Evolutionary conservation across 805 yeast genomes (phyloP).

Genomic region (Hanseniaspora pseudoguilliermondii): DNA sequence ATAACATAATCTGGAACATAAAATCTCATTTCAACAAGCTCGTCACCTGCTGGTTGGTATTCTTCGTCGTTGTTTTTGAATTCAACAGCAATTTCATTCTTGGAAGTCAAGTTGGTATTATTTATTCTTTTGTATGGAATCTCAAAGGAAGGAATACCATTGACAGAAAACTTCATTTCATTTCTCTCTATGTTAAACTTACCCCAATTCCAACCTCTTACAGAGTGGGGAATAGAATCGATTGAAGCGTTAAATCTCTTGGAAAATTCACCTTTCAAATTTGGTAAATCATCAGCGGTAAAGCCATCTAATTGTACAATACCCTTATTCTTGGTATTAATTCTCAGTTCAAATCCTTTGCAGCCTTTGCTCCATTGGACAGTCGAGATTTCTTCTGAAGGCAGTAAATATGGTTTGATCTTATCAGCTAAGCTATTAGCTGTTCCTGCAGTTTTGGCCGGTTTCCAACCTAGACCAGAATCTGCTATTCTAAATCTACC

Average conservation of each 20-base stretch:
- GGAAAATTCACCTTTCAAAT: conserved; percentile 72
- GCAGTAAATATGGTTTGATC: conserved; percentile 64
- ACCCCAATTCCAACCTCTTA: conserved; percentile 99
- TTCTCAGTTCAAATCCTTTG: conserved; percentile 76
- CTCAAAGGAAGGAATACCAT: conserved; percentile 84
- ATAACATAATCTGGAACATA: conserved; percentile 77
- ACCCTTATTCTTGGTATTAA: conserved; percentile 79
- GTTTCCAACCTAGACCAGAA: conserved; percentile 97
- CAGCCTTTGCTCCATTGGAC: conserved; percentile 89
- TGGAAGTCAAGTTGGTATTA: conserved; percentile 81
- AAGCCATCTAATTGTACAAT: conserved; percentile 86
- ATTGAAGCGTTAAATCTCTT: conserved; percentile 58
- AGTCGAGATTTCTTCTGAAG: conserved; percentile 70
- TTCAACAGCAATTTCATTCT: conserved; percentile 87
- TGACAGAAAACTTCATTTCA: conserved; percentile 74
- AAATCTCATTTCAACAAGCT: conserved; percentile 85
- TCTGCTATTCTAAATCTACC: conserved; percentile 93
- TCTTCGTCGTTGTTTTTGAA: conserved; percentile 48
- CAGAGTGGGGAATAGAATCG: conserved; percentile 78
- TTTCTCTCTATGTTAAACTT: conserved; percentile 81
- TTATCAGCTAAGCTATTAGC: conserved; percentile 34
- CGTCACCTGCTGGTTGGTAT: conserved; percentile 73
- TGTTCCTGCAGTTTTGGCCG: conserved; percentile 30
- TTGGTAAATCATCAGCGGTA: conserved; percentile 66
- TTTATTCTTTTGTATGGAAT: conserved; percentile 68